Percentiles rank a stretch among this genome's conserved stretches.
Evolutionary conservation across 345 rosid species (phyloP).

Genomic region (Populus pruinosa): DNA sequence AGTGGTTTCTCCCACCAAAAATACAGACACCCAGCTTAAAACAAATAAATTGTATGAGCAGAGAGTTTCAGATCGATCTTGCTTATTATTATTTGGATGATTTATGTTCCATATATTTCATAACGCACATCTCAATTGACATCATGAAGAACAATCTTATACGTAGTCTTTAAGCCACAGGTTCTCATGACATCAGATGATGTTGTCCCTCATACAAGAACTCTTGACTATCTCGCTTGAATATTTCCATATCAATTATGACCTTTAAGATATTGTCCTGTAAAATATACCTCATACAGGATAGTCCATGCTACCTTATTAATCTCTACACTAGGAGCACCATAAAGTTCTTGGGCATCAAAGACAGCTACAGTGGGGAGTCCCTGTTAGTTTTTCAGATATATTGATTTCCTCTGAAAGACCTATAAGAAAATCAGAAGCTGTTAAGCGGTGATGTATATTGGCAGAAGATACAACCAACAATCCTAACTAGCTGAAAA

Average conservation of each 20-base stretch:
- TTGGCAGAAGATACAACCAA: not conserved
- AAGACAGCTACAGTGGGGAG: slow-evolving; percentile 47
- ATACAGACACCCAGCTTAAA: not conserved
- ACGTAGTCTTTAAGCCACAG: not conserved
- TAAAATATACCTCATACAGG: not conserved
- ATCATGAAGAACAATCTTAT: not conserved
- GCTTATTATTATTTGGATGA: not conserved
- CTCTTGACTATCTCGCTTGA: slow-evolving; percentile 62
- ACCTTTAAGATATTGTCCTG: slow-evolving; percentile 32
- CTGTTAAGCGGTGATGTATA: not conserved
- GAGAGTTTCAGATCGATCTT: not conserved
- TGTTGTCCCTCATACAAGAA: slow-evolving; percentile 44
- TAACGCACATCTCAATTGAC: not conserved
- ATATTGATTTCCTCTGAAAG: slow-evolving; percentile 89
- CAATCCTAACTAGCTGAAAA: not conserved
- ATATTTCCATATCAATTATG: slow-evolving; percentile 76
- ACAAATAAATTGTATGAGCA: not conserved
- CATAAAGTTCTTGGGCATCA: slow-evolving; percentile 62
- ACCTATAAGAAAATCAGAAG: slow-evolving; percentile 39
- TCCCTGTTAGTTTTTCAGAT: slow-evolving; percentile 66
- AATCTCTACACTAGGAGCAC: slow-evolving; percentile 82
- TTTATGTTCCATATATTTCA: not conserved
- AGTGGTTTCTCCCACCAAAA: too few species aligned
- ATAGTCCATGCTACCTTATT: slow-evolving; percentile 46
- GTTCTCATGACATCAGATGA: slow-evolving; percentile 45